These are phyloP conservation scores for Skeletonema potamos DNA, from an alignment of 108 stramenopile genomes.

Conservation along the genomic window DNA sequence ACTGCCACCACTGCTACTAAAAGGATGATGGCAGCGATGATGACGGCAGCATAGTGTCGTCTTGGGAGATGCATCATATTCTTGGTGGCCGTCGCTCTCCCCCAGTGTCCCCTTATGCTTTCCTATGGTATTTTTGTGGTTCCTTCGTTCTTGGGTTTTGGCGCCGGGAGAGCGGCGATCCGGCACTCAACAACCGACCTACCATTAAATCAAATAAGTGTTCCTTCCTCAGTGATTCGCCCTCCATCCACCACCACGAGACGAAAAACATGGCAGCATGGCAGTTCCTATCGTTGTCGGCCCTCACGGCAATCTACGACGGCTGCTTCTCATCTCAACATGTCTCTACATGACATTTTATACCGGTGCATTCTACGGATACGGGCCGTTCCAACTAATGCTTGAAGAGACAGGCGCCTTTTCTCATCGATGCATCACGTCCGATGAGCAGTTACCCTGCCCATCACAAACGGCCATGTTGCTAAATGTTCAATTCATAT, in stretches of 20 bases:
- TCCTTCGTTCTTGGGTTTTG: too few species aligned
- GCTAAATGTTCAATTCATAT: conserved; percentile 32
- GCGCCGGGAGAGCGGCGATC: too few species aligned
- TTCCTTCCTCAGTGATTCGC: too few species aligned
- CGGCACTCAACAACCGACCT: too few species aligned
- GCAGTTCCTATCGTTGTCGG: background rate
- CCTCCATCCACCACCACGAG: too few species aligned
- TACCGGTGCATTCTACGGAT: conserved; percentile 52
- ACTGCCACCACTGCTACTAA: background rate
- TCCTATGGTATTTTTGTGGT: too few species aligned
- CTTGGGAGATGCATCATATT: background rate
- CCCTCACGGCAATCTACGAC: background rate
- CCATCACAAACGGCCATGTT: conserved; percentile 36
- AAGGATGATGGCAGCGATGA: background rate
- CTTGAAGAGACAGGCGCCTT: conserved; percentile 42
- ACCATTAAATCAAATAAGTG: too few species aligned
- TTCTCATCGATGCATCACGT: conserved; percentile 9
- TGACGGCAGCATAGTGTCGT: background rate
- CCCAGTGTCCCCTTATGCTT: too few species aligned
- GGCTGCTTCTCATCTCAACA: background rate
- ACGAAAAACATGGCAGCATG: background rate
- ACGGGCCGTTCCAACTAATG: conserved; percentile 55
- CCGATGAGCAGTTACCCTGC: conserved; percentile 13
- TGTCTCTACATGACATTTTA: conserved; percentile 22
- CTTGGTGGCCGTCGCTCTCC: background rate